phyloP scores from a whole-genome alignment of 352 stramenopile genomes.

The Phytophthora sp. region DNA sequence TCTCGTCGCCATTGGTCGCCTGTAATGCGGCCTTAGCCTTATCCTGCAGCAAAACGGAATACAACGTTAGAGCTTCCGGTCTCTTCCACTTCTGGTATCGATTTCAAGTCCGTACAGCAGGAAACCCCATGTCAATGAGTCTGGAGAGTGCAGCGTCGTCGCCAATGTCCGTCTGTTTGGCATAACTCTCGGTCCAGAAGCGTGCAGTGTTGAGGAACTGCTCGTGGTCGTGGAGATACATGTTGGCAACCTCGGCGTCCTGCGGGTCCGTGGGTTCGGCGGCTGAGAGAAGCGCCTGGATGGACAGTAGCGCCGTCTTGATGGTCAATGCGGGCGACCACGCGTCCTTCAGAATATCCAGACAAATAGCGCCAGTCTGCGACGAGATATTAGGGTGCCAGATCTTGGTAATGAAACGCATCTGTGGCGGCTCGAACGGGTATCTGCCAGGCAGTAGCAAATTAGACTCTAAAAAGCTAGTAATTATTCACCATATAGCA shows the following conservation, averaged over 20 bases:
- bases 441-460: conserved; percentile 46
- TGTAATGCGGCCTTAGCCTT: conserved; percentile 71
- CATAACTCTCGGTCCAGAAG: conserved; percentile 97
- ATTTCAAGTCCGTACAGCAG: conserved; percentile 45
- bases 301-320: conserved; percentile 95
- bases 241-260: conserved; percentile 96
- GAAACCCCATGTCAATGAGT: conserved; percentile 90
- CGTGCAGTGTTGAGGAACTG: conserved; percentile 95
- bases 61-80: neutral
- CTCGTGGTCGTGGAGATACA: conserved; percentile 94
- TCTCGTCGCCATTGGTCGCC: conserved; percentile 84
- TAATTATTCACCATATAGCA: neutral
- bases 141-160: conserved; percentile 68
- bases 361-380: conserved; percentile 97
- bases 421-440: conserved; percentile 97
- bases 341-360: conserved; percentile 98
- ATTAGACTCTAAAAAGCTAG: conserved; percentile 1
- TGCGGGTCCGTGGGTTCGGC: conserved; percentile 93
- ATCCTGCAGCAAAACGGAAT: conserved; percentile 41
- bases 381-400: conserved; percentile 98
- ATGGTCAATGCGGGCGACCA: conserved; percentile 97
- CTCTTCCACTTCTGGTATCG: no score
- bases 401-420: conserved; percentile 94
- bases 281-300: conserved; percentile 95
- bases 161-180: conserved; percentile 64